Conservation (phyloP, 768 basidiomycete genomes). For the Tricholomella constricta region DNA sequence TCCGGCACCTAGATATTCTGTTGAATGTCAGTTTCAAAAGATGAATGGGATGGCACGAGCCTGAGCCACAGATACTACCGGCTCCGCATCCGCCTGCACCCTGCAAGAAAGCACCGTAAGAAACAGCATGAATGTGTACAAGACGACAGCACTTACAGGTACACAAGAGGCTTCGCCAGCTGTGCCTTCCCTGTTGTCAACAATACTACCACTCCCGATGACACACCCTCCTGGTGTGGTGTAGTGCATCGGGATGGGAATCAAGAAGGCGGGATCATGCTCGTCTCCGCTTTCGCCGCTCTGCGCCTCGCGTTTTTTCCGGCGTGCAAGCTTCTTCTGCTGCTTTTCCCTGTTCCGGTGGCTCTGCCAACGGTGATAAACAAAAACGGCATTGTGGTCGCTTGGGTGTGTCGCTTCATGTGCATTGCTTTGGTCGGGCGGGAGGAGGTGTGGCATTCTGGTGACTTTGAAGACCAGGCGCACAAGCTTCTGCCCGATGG, state of each 20-base stretch:
- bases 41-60: no score
- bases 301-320: slow-evolving; percentile 13
- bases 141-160: background rate
- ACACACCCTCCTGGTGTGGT: slow-evolving; percentile 2
- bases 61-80: no score
- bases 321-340: slow-evolving; percentile 3
- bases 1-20: no score
- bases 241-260: slow-evolving; percentile 34
- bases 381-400: slow-evolving; percentile 44
- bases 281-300: slow-evolving; percentile 6
- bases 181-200: background rate
- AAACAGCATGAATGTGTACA: no score
- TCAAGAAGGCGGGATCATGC: slow-evolving; percentile 39
- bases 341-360: slow-evolving; percentile 7
- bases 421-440: slow-evolving; percentile 31
- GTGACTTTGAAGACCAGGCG: slow-evolving; percentile 26
- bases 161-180: background rate
- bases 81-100: background rate
- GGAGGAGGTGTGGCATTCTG: slow-evolving; percentile 29
- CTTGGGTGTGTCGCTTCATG: slow-evolving; percentile 54
- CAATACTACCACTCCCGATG: slow-evolving; percentile 19
- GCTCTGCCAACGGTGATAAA: slow-evolving; percentile 22
- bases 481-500: slow-evolving; percentile 39
- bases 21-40: no score
- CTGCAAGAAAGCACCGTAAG: background rate